A percentile compares a stretch with the other conserved stretches of the same genome.
These are phyloP conservation scores for Gynochthodes officinalis DNA, from an alignment of 257 asterid species.

Conservation along the genomic window DNA sequence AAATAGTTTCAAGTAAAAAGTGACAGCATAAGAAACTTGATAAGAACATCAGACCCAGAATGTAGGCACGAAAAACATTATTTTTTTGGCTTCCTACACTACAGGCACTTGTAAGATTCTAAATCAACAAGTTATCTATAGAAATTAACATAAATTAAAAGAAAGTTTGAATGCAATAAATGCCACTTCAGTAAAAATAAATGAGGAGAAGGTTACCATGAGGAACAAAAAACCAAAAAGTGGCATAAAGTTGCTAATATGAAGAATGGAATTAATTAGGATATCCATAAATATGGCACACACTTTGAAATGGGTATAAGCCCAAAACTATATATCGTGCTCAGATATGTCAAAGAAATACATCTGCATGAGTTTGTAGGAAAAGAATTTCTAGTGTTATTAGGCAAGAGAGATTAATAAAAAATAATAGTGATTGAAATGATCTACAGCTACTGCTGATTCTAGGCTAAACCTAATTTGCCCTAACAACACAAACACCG, in stretches of 20 bases:
- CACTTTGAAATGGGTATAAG: not conserved
- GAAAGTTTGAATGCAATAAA: not conserved
- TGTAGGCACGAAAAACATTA: not conserved
- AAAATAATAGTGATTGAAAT: not conserved
- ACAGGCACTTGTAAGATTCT: not conserved
- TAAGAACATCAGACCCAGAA: not conserved
- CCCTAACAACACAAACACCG: not conserved
- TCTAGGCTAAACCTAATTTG: not conserved
- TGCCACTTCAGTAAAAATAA: not conserved
- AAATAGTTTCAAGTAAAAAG: not conserved
- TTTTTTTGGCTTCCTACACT: not conserved
- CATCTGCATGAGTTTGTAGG: not conserved
- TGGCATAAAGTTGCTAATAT: not conserved
- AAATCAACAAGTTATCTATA: not conserved
- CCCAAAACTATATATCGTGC: not conserved
- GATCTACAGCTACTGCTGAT: not conserved
- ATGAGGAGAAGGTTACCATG: not conserved
- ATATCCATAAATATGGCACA: not conserved
- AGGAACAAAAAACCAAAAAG: not conserved
- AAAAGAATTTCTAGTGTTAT: no score
- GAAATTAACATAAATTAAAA: not conserved
- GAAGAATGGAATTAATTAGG: not conserved
- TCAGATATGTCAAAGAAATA: not conserved
- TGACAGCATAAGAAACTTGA: not conserved
- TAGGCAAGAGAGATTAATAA: not conserved